Conservation (phyloP, 768 basidiomycete genomes). For the Leucosporidium scottii region DNA sequence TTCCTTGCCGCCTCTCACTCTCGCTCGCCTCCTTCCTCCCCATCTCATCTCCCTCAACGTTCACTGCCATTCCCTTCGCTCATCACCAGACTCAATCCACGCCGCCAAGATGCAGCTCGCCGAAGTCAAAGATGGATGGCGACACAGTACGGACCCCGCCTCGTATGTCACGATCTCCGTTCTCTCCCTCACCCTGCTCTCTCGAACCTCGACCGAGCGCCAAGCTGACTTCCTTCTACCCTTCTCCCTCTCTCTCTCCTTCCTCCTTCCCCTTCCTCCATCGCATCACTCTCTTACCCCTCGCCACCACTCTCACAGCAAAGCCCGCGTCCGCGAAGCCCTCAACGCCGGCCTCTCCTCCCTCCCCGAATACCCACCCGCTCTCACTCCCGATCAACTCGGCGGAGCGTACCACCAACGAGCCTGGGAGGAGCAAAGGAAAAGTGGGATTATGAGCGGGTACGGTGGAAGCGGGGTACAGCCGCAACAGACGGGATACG, state of each 20-base stretch:
- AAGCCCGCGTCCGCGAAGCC: constrained; percentile 25
- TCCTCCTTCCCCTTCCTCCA: too few relatives aligned
- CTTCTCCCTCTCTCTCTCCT: too few relatives aligned
- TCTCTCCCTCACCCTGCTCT: too few relatives aligned
- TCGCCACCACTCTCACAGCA: background rate
- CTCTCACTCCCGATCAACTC: constrained; percentile 5
- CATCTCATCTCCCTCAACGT: too few relatives aligned
- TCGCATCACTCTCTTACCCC: background rate
- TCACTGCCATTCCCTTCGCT: too few relatives aligned
- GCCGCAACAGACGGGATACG: constrained; percentile 7
- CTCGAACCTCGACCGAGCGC: too few relatives aligned
- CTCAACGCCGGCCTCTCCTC: constrained; percentile 26
- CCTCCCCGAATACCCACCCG: constrained; percentile 22
- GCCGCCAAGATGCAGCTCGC: constrained; percentile 27
- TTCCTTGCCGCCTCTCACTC: too few relatives aligned
- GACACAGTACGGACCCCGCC: constrained; percentile 22
- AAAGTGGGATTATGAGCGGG: constrained; percentile 15
- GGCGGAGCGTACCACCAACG: constrained; percentile 19
- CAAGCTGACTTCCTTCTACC: too few relatives aligned
- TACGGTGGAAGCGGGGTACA: background rate
- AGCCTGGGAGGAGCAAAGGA: background rate
- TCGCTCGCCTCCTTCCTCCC: too few relatives aligned
- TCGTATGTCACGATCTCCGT: constrained; percentile 4
- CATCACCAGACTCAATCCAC: constrained; percentile 18
- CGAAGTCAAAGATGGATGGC: constrained; percentile 24